Evolutionary conservation across 2,329 filamentous ascomycete genomes (phyloP).

Genomic region (Diaporthe batatas): DNA sequence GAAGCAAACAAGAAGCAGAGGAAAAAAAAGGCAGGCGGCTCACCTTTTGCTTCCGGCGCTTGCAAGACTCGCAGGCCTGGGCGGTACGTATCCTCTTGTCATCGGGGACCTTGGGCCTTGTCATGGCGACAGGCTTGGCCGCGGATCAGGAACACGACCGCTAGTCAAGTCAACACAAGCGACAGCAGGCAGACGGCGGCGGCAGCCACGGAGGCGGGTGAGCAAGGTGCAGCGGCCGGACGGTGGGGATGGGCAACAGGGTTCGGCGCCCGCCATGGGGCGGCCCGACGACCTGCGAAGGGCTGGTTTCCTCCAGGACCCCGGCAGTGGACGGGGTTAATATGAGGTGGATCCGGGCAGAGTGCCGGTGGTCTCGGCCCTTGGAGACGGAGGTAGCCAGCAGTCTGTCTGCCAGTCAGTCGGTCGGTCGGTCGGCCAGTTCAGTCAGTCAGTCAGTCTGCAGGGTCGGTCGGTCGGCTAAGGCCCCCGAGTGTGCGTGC

Average conservation of each 20-base stretch:
- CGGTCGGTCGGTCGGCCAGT: not conserved
- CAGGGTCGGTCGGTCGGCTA: constrained; percentile 21
- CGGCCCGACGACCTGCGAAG: constrained; percentile 29
- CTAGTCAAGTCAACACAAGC: not conserved
- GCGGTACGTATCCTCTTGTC: constrained; percentile 74
- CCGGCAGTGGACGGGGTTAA: constrained; percentile 13
- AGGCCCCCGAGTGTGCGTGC: not conserved
- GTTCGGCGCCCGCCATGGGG: constrained; percentile 34
- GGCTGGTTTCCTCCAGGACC: too few species aligned
- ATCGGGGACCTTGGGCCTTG: constrained; percentile 66
- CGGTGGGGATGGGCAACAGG: not conserved
- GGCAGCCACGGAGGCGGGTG: constrained; percentile 23
- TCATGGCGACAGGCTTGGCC: constrained; percentile 54
- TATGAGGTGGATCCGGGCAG: constrained; percentile 23
- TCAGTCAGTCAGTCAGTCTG: too few species aligned
- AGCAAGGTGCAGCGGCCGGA: constrained; percentile 4
- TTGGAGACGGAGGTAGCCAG: not conserved
- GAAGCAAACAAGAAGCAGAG: not conserved
- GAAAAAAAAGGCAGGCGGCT: constrained; percentile 51
- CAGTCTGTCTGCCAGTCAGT: not conserved
- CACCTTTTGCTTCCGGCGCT: constrained; percentile 77
- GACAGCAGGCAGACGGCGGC: too few species aligned
- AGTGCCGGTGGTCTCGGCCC: constrained; percentile 19
- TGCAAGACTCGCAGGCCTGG: constrained; percentile 75
- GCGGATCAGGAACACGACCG: not conserved